These are phyloP conservation scores for Myxozyma melibiosi DNA, from an alignment of 805 yeast species.

Conservation along the genomic window DNA sequence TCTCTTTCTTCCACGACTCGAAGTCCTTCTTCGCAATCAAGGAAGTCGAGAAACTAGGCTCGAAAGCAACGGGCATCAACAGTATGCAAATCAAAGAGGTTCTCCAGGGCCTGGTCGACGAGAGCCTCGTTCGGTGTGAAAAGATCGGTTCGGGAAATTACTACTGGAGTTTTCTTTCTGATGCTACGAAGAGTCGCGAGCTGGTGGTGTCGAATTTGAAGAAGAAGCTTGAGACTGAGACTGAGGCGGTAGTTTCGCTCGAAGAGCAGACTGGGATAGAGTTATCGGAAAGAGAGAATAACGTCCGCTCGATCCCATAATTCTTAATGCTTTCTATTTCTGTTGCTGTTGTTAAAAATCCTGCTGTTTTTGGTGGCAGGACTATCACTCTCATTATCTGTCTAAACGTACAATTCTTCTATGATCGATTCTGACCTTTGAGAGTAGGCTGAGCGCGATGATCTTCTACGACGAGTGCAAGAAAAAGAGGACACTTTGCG, in stretches of 20 bases:
- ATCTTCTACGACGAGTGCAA: constrained; percentile 5
- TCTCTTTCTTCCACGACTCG: constrained; percentile 28
- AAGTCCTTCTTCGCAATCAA: constrained; percentile 43
- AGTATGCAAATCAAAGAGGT: constrained; percentile 58
- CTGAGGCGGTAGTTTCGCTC: constrained; percentile 2
- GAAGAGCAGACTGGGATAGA: constrained; percentile 18
- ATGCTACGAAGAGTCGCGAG: constrained; percentile 27
- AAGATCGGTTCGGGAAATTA: constrained; percentile 56
- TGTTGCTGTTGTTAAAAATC: no score
- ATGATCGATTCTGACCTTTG: neutral
- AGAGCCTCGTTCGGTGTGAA: constrained; percentile 51
- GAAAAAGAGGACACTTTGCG: constrained; percentile 12
- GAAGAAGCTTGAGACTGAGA: constrained; percentile 11
- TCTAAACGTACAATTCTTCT: no score
- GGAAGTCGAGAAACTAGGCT: constrained; percentile 53
- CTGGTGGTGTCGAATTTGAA: constrained; percentile 17
- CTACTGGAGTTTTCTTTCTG: constrained; percentile 36
- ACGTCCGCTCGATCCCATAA: neutral
- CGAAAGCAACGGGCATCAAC: constrained; percentile 53
- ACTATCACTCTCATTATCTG: no score
- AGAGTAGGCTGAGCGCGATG: constrained; percentile 14
- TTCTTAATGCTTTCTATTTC: neutral
- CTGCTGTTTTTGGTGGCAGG: no score
- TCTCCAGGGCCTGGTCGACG: constrained; percentile 52
- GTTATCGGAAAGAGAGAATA: constrained; percentile 5